These are phyloP conservation scores for Rhizopus stolonifer DNA, from an alignment of 371 early-diverging fungal genomes.

Conservation along the genomic window DNA sequence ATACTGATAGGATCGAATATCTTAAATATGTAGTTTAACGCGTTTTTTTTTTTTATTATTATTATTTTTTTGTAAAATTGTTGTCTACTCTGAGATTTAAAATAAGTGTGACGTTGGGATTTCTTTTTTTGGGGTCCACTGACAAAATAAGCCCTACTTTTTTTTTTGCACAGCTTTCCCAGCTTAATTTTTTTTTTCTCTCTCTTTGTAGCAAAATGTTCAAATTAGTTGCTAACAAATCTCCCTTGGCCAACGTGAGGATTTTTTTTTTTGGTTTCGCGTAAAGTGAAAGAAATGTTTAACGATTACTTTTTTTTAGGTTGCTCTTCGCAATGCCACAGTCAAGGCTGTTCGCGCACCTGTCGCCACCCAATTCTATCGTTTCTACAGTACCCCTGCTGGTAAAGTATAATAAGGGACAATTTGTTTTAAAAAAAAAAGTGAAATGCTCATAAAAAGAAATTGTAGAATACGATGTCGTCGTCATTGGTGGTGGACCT, in stretches of 20 bases:
- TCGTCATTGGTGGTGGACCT: constrained; percentile 95
- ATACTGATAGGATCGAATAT: too few species aligned
- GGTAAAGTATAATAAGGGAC: too few species aligned
- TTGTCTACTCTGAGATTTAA: too few species aligned
- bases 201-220: constrained; percentile 44
- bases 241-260: constrained; percentile 59
- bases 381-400: constrained; percentile 59
- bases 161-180: background rate
- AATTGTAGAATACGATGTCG: constrained; percentile 72
- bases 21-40: too few species aligned
- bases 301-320: too few species aligned
- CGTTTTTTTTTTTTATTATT: too few species aligned
- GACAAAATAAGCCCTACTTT: background rate
- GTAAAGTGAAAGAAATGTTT: background rate
- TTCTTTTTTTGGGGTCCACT: background rate
- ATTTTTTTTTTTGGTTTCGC: background rate
- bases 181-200: background rate
- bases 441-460: too few species aligned
- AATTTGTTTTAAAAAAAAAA: too few species aligned
- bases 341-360: constrained; percentile 55
- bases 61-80: too few species aligned
- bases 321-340: constrained; percentile 59
- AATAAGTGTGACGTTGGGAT: background rate
- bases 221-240: constrained; percentile 58
- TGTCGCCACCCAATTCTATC: constrained; percentile 53